Evolutionary conservation across 495 filamentous ascomycete genomes (phyloP).

Genomic region (Bacidia rubella): DNA sequence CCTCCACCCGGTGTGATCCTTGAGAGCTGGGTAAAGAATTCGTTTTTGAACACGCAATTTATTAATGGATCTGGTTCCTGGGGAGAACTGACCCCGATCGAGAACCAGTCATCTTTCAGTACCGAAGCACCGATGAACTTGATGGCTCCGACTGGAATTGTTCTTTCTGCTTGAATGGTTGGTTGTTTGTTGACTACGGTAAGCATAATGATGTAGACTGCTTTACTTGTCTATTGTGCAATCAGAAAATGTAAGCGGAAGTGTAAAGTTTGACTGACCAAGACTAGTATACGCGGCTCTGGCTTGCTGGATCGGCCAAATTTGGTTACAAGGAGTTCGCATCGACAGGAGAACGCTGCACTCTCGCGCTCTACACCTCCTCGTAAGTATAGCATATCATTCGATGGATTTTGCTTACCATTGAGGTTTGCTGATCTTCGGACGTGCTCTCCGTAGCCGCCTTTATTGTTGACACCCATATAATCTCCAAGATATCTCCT

Average conservation of each 20-base stretch:
- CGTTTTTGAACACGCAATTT: conserved; percentile 90
- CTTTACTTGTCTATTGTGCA: conserved; percentile 52
- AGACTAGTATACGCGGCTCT: conserved; percentile 67
- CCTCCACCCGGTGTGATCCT: conserved; percentile 54
- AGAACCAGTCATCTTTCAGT: conserved; percentile 91
- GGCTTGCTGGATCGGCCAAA: conserved; percentile 93
- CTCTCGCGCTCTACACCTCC: conserved; percentile 45
- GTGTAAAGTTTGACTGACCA: conserved; percentile 33
- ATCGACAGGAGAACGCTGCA: conserved; percentile 77
- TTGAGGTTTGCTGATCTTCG: conserved; percentile 53
- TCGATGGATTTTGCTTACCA: conserved; percentile 21
- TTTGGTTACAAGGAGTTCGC: conserved; percentile 78
- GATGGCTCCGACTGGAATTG: conserved; percentile 71
- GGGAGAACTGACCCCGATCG: conserved; percentile 69
- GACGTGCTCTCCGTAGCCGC: conserved; percentile 71
- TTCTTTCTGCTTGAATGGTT: conserved; percentile 65
- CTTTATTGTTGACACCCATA: conserved; percentile 66
- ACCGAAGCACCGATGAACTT: conserved; percentile 70
- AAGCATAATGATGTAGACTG: conserved; percentile 79
- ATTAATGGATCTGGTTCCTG: conserved; percentile 87
- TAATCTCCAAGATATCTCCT: conserved; percentile 94
- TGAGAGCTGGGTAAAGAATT: conserved; percentile 85
- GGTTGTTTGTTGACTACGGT: conserved; percentile 69
- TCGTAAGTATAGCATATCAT: background rate
- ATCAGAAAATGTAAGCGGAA: background rate